Percentiles rank a stretch among this genome's conserved stretches.
These are phyloP conservation scores for Torulaspora globosa DNA, from an alignment of 1,139 yeast species.

Conservation along the genomic window DNA sequence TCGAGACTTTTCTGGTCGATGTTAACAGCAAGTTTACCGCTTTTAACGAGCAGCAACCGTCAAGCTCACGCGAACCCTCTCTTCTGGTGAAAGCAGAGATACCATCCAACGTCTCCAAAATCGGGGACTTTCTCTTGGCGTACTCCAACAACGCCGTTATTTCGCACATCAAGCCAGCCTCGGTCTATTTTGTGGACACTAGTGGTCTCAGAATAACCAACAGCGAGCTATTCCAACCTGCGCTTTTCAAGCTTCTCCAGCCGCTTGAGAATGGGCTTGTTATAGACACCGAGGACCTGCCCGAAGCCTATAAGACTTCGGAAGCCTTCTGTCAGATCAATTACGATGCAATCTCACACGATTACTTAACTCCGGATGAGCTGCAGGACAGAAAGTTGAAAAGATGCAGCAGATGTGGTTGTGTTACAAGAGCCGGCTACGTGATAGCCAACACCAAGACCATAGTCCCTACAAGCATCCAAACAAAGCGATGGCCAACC, in stretches of 20 bases:
- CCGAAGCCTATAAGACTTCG: conserved; percentile 18
- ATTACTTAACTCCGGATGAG: conserved; percentile 24
- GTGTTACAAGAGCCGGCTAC: conserved; percentile 37
- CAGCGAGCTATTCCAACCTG: conserved; percentile 27
- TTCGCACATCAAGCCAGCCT: conserved; percentile 32
- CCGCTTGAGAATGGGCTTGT: conserved; percentile 33
- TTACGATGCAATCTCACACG: conserved; percentile 36
- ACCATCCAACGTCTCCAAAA: conserved; percentile 25
- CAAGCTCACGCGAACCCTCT: conserved; percentile 28
- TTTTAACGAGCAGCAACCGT: conserved; percentile 29
- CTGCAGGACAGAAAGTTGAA: conserved; percentile 27
- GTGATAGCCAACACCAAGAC: conserved; percentile 32
- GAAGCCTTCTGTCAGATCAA: conserved; percentile 25
- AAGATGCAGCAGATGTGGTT: conserved; percentile 37
- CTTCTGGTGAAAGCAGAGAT: conserved; percentile 35
- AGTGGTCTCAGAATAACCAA: conserved; percentile 32
- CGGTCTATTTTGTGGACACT: conserved; percentile 34
- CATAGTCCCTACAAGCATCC: conserved; percentile 33
- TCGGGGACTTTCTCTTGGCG: conserved; percentile 30
- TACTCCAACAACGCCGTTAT: conserved; percentile 31
- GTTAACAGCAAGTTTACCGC: conserved; percentile 33
- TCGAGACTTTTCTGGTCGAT: conserved; percentile 34
- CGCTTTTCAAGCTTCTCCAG: conserved; percentile 25
- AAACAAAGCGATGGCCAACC: conserved; percentile 38
- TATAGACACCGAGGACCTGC: conserved; percentile 18